Evolutionary conservation across 1,284 basidiomycete genomes (phyloP), one percentile per base, ranked within the genome.

Genomic region (Trichosporon sp.): DNA sequence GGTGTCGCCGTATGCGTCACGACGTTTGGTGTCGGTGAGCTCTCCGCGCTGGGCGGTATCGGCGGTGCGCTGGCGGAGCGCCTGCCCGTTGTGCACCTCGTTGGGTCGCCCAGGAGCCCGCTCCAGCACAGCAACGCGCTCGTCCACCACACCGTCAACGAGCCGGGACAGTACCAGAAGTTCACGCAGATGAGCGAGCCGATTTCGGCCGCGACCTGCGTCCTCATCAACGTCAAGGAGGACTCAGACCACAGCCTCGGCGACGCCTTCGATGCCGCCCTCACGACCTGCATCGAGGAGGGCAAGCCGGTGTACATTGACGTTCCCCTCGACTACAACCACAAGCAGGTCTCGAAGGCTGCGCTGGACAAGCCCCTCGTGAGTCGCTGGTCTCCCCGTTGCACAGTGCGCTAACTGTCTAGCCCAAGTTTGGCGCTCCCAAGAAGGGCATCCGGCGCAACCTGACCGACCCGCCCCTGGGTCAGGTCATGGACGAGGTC

Each of bases 11-110:
- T 91, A 7, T 81, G 94, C 6, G 84, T 90, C 26, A 83, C 85
- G 11, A 95, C 93, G 1, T 96, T 94, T 76, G 94, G 94, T 72
- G 95, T 97, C 11, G 95, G 93, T 65, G 95, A 94, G 84, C 85
- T 94, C 43, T 92, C 90, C 63, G 93, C 92, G 4, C 89, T 91
- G 10, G 80, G 70, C 70, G 65, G 91, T 89, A 84, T 84, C n/a
- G 84, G 84, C 7, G 86, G 85, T 12, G 78, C 80, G 54, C 82
- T 85, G 70, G 91, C 92, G 32, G 95, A 98, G 84, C 91, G 93
- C 85, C 90, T 98, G 4, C 96, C 96, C 5, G 88, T 98, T 6
- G 86, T 98, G 4, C 96, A 98, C 81, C 89, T 98, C 67, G 96
- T 92, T 63, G 96, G 96, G 71, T 90, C 90, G 1, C 95, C 96